These are phyloP conservation scores for Crotalaria pallida DNA, from an alignment of 306 rosid genomes.

Conservation along the genomic window DNA sequence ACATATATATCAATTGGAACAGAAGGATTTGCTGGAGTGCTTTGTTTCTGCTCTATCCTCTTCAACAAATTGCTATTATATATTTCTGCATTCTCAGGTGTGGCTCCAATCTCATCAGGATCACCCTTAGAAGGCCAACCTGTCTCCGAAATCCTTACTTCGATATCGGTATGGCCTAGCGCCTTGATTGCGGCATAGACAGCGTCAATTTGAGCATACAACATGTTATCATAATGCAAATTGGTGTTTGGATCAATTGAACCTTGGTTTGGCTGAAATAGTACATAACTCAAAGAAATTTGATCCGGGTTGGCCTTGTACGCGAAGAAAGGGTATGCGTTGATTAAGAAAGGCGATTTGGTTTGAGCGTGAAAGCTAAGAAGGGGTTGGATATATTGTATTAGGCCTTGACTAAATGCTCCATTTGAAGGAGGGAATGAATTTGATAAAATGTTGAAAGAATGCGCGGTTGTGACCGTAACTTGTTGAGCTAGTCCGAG, in stretches of 20 bases:
- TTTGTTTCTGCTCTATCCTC: slow-evolving; percentile 49
- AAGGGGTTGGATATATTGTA: slow-evolving; percentile 57
- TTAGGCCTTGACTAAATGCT: slow-evolving; percentile 44
- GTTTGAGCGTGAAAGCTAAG: slow-evolving; percentile 55
- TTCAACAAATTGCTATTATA: slow-evolving; percentile 67
- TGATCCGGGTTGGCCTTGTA: slow-evolving; percentile 56
- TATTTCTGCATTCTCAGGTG: slow-evolving; percentile 61
- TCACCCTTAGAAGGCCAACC: slow-evolving; percentile 98
- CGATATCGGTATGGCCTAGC: slow-evolving; percentile 67
- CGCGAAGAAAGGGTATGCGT: slow-evolving; percentile 83
- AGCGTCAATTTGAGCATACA: slow-evolving; percentile 92
- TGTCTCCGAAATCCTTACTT: slow-evolving; percentile 70
- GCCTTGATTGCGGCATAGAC: slow-evolving; percentile 76
- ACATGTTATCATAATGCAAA: slow-evolving; percentile 84
- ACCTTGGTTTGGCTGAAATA: slow-evolving; percentile 81
- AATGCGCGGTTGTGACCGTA: slow-evolving; percentile 70
- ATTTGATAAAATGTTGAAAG: slow-evolving; percentile 43
- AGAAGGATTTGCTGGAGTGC: slow-evolving; percentile 76
- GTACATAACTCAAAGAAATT: slow-evolving; percentile 55
- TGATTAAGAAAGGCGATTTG: slow-evolving; percentile 70
- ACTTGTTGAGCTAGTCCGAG: slow-evolving; percentile 73
- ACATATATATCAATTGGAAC: slow-evolving; percentile 72
- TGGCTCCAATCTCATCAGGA: slow-evolving; percentile 67
- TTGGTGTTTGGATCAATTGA: slow-evolving; percentile 52
- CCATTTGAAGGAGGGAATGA: slow-evolving; percentile 86